These are phyloP conservation scores for Globisporangium okanoganense DNA, from an alignment of 352 stramenopile genomes.

Conservation along the genomic window DNA sequence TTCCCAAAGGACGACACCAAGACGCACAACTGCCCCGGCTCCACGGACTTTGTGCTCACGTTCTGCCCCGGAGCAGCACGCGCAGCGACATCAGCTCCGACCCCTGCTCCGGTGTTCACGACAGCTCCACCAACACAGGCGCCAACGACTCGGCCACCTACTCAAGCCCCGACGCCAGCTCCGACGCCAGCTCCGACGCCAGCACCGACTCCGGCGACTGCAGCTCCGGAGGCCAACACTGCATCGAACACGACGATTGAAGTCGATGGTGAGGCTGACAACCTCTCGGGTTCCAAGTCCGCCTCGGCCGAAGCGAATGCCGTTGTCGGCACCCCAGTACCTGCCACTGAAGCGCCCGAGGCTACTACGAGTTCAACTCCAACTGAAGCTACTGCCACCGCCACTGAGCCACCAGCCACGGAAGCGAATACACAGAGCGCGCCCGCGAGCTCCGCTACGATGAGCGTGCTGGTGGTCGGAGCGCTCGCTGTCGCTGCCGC, in stretches of 20 bases:
- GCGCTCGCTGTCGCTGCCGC: conserved; percentile 16
- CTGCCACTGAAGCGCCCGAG: not conserved
- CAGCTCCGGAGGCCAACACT: conserved; percentile 3
- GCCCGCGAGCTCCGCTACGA: not conserved
- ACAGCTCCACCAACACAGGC: conserved; percentile 10
- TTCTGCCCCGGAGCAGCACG: conserved; percentile 36
- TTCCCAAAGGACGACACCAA: conserved; percentile 47
- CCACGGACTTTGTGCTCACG: conserved; percentile 26
- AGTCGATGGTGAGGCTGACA: conserved; percentile 5
- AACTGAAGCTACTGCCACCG: not conserved
- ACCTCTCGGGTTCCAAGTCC: not conserved
- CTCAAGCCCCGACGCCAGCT: not conserved
- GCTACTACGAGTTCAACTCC: not conserved
- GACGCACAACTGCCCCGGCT: conserved; percentile 33
- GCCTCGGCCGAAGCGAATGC: not conserved
- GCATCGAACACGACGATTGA: not conserved
- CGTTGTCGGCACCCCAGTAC: not conserved
- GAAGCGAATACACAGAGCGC: conserved; percentile 3
- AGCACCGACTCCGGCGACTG: conserved; percentile 1
- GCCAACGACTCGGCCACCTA: conserved; percentile 7
- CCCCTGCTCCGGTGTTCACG: conserved; percentile 1
- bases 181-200: conserved; percentile 9
- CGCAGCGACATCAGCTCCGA: conserved; percentile 15
- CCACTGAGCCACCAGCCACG: not conserved
- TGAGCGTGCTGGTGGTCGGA: conserved; percentile 14